These are phyloP conservation scores for Phtheirospermum japonicum DNA, from an alignment of 257 asterid species.

Conservation along the genomic window DNA sequence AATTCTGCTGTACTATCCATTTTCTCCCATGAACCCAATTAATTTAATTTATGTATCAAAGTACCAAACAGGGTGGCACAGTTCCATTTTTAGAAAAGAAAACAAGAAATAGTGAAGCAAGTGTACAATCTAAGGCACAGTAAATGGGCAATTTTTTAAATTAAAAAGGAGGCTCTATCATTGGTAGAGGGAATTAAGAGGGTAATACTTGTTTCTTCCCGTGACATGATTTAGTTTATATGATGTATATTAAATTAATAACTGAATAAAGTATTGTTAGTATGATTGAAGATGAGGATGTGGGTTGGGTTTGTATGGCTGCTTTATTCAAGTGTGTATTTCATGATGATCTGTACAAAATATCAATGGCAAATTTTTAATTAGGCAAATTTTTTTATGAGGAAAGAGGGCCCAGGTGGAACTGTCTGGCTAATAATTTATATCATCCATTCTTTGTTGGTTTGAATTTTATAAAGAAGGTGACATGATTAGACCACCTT, in stretches of 20 bases:
- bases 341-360: conserved; percentile 33
- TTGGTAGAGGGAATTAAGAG: conserved; percentile 27
- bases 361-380: conserved; percentile 9
- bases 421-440: no score
- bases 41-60: neutral
- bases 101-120: no score
- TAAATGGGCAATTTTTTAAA: no score
- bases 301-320: conserved; percentile 32
- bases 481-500: conserved; percentile 36
- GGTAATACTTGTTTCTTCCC: conserved; percentile 20
- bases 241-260: neutral
- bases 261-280: conserved; percentile 18
- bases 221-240: conserved; percentile 15
- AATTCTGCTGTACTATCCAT: no score
- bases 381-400: conserved; percentile 19
- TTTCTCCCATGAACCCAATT: conserved; percentile 7
- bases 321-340: conserved; percentile 25
- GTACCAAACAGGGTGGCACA: no score
- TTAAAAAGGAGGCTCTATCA: no score
- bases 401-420: no score
- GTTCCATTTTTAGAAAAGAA: no score
- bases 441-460: neutral
- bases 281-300: conserved; percentile 41
- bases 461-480: conserved; percentile 22
- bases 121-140: no score